A percentile compares a stretch with the other conserved stretches of the same genome.
Conservation (phyloP, 495 filamentous ascomycete species). For the Evernia prunastri region DNA sequence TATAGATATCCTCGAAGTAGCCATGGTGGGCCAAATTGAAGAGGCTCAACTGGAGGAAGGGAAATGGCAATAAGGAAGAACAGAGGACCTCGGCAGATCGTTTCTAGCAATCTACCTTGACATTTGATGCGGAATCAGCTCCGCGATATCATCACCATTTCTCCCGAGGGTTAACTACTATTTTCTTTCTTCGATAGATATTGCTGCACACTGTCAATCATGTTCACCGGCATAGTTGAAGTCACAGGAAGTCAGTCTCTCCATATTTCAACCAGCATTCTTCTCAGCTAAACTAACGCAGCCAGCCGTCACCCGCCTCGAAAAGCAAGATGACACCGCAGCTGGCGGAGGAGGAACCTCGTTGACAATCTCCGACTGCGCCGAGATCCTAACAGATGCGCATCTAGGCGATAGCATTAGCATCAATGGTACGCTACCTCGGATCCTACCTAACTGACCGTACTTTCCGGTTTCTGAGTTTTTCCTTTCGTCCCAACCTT, state of each 20-base stretch:
- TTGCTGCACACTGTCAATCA: constrained; percentile 36
- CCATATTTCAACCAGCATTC: neutral
- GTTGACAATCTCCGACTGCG: constrained; percentile 73
- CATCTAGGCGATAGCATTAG: constrained; percentile 88
- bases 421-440: constrained; percentile 62
- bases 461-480: neutral
- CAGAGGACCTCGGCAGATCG: neutral
- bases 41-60: neutral
- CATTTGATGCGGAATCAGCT: neutral
- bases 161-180: constrained; percentile 18
- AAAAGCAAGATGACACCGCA: constrained; percentile 65
- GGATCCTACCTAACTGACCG: constrained; percentile 19
- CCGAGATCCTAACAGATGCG: constrained; percentile 69
- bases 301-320: constrained; percentile 73
- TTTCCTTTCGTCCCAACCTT: neutral
- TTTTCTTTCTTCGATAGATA: constrained; percentile 4
- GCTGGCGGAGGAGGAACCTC: constrained; percentile 73
- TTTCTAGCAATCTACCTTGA: neutral
- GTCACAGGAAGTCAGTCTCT: constrained; percentile 71
- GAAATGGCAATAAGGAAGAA: constrained; percentile 2
- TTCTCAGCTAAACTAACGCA: constrained; percentile 18
- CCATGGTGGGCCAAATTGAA: constrained; percentile 2
- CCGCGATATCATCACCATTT: constrained; percentile 15
- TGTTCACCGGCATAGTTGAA: constrained; percentile 98
- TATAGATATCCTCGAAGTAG: neutral